Base-by-base conservation (phyloP, 2,329 filamentous ascomycete species). In the Oidium heveae region DNA sequence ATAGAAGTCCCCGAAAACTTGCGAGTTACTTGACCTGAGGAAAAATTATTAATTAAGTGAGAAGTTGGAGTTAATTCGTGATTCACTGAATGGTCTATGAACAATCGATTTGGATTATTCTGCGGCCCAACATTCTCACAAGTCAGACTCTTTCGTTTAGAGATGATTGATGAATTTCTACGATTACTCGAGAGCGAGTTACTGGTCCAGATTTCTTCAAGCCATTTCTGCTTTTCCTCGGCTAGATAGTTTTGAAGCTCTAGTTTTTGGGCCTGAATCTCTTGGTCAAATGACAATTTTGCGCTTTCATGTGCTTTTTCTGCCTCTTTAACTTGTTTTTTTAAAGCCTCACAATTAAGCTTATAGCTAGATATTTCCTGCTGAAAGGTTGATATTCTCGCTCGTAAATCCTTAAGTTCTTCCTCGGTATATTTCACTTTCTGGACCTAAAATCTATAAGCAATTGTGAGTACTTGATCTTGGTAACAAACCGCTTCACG, bases 321-420 rank as follows among this genome's bases (percentile, higher is more conserved):
- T 9, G 80, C 72, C 57, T 82, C 74, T 59, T 82, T 75, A 22
- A 80, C 73, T n/a, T 76, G 75, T 56, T 74, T 74, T 58, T 79
- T 77, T 2, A 93, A 68, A 16, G 73, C 69, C 49, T 79, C 75
- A 28, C 83, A 66, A 58, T 80, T 73, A 3, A 72, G 69, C 54
- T 75, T 76, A 55, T 78, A 75, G 22, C 74, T 70, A 15, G 74
- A 70, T 2, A 84, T 68, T 56, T 87, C 80, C 57, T 77, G 72
- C 56, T 82, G 76, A 8, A 81, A 72, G 16, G 69, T 72, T n/a
- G 76, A 73, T n/a, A 82, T 71, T 55, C 77, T 76, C 39, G 73
- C 79, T 61, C 72, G 76, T 58, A 77, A 71, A 53, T 76, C 75
- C 62, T 95, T 86, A 6, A 94, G 68, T 60, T 96, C 87, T 60